Base-by-base conservation (phyloP, 441 rosid genomes). In the Populus tomentosa region DNA sequence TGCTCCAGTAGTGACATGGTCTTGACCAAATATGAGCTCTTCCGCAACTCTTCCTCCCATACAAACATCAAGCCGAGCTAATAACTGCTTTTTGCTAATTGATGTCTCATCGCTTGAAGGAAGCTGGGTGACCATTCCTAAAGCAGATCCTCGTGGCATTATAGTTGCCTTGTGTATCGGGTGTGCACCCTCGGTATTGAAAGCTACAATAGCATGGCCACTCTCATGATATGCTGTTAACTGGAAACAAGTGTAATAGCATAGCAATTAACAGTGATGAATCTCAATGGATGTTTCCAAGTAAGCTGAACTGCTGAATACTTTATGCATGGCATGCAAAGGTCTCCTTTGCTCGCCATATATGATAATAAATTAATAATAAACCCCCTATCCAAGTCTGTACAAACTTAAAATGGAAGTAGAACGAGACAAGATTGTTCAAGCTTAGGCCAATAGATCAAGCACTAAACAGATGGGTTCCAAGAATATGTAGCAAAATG, bases 21-120 rank as follows among this genome's bases (percentile, higher is more conserved):
- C 98, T 78, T 76, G 88, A 67, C 99, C 99, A 84, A 97, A 97
- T 76, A 93, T 89, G 80, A 97, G 97, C 87, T 97, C 99, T 83
- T 97, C 98, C 3, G 99, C 98, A 67, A 89, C 98, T 88, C 99
- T 91, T 85, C 99, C 99, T 72, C 99, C 98, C 98, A 94, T 97
- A 74, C 99, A 97, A 79, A 97, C 97, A 88, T 97, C 99, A 65
- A 97, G 93, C 68, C 97, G 95, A 68, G 99, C 98, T 84, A 94
- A 87, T 75, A 97, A 81, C 84, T 97, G 98, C 84, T 87, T 94
- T 86, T 93, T 94, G 90, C 98, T 97, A 73, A 97, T 76, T 74
- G 98, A 93, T 53, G 98, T 97, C 86, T 97, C 99, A 74, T 97
- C 99, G 66, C 79, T 89, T 71, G 98, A 94, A 78, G 98, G 99